Evolutionary conservation across 2,329 filamentous ascomycete genomes (phyloP), one percentile per base, ranked within the genome.

Genomic region (Phaeomoniella chlamydospora): DNA sequence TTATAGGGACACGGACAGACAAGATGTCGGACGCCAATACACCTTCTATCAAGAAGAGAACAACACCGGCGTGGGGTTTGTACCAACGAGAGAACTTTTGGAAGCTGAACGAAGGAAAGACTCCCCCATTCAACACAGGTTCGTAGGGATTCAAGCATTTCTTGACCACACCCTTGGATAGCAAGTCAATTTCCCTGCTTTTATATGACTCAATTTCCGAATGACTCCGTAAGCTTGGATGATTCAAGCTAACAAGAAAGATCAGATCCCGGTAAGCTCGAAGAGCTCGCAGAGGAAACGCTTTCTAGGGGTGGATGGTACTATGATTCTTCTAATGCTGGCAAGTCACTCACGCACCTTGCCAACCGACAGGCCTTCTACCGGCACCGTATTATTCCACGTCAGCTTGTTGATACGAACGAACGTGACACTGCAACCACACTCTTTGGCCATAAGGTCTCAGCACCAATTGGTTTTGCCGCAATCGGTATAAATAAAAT

Each of bases 401-500:
- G 67, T 31, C 71, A 69, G 59, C 65, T 79, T 1, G 64, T 76
- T 30, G 71, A 78, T 52, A 77, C 70, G 5, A 74, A 71, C 47
- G 53, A 52, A 18, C 67, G 72, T 26, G 72, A 77, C 45, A 74
- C 70, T 1, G 54, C 55, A 2, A 70, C 70, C 10, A 57, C 55
- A 3, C 71, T 80, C 41, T 79, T 77, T 50, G 69, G 73, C 11
- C 70, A 77, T 50, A 61, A 63, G 34, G 66, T 73, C 11, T 59
- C 65, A 2, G 72, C 72, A 0, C 74, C 74, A 0, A 69, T 79
- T 35, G 72, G 71, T n/a, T 74, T 79, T 46, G 70, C 74, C 0
- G 73, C 74, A 0, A 68, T 78, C 17, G 74, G 74, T 3, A 77
- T 79, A 44, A 77, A 79, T 56, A 68, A 70, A 41, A 79, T 78